phyloP scores from a whole-genome alignment of 2,329 filamentous ascomycete species.

The Trichoderma pleuroti region DNA sequence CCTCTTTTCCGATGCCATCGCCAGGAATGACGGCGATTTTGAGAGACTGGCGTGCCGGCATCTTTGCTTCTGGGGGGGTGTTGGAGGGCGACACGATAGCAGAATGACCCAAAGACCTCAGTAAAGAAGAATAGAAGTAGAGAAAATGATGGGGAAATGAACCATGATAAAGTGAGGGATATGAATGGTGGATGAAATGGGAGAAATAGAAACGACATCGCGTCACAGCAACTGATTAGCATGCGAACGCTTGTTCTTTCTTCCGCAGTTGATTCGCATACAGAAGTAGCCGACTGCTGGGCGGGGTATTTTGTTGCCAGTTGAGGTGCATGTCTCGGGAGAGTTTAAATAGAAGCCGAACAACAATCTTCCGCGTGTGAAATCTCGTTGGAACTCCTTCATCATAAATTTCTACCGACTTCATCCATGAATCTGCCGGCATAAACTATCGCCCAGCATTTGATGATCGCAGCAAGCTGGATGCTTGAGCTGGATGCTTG shows the following conservation, averaged over 20 bases:
- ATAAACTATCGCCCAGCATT: neutral
- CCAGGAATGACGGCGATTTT: constrained; percentile 48
- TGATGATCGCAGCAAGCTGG: neutral
- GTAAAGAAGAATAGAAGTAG: neutral
- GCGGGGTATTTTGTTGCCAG: neutral
- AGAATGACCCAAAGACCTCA: neutral
- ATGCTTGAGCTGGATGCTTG: neutral
- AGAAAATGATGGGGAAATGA: neutral
- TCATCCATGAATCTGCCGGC: neutral
- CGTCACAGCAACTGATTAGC: neutral
- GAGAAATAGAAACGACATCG: neutral
- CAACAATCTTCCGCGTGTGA: neutral
- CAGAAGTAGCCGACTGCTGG: neutral
- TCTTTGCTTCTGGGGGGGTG: neutral
- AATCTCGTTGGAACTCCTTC: neutral
- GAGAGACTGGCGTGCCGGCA: constrained; percentile 24
- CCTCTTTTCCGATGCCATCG: constrained; percentile 62
- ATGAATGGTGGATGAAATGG: neutral
- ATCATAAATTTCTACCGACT: neutral
- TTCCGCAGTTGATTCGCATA: constrained; percentile 1
- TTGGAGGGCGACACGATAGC: neutral
- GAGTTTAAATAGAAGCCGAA: neutral
- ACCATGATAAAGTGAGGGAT: neutral
- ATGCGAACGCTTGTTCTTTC: constrained; percentile 8
- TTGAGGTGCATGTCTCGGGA: neutral